Percentiles rank a stretch among this genome's conserved stretches.
These are phyloP conservation scores for Barnettozyma botsteinii DNA, from an alignment of 805 yeast genomes.

Conservation along the genomic window DNA sequence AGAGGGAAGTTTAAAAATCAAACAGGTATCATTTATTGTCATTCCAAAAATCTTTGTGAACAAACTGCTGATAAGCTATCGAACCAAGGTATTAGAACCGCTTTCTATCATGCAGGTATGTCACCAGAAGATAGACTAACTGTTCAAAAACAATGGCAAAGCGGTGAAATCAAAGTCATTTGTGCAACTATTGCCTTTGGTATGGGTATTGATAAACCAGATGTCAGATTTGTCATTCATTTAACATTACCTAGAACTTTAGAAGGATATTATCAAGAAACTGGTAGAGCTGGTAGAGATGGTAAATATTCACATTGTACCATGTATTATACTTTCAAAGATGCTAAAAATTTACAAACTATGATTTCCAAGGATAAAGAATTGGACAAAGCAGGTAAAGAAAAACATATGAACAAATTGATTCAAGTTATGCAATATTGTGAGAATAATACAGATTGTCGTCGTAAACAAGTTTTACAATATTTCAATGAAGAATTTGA, in stretches of 20 bases:
- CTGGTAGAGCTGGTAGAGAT: slow-evolving; percentile 98
- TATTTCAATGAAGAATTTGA: slow-evolving; percentile 85
- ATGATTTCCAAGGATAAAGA: slow-evolving; percentile 76
- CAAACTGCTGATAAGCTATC: slow-evolving; percentile 59
- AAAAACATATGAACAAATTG: slow-evolving; percentile 70
- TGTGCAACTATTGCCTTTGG: slow-evolving; percentile 99
- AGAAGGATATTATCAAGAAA: slow-evolving; percentile 97
- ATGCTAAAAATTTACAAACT: slow-evolving; percentile 68
- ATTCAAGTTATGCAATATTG: slow-evolving; percentile 87
- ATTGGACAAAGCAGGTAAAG: slow-evolving; percentile 55
- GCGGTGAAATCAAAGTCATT: slow-evolving; percentile 61
- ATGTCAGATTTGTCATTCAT: slow-evolving; percentile 89
- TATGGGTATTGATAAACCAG: slow-evolving; percentile 97
- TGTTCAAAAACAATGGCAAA: slow-evolving; percentile 84
- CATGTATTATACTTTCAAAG: slow-evolving; percentile 74
- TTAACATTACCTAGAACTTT: slow-evolving; percentile 81
- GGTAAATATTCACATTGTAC: slow-evolving; percentile 79
- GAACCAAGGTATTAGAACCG: slow-evolving; percentile 57
- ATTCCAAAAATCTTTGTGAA: slow-evolving; percentile 85
- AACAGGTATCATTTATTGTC: slow-evolving; percentile 92
- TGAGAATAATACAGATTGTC: slow-evolving; percentile 84
- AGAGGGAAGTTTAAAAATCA: slow-evolving; percentile 42
- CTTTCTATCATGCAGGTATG: slow-evolving; percentile 95
- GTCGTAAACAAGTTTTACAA: slow-evolving; percentile 81
- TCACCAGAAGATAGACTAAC: slow-evolving; percentile 60